Base-by-base conservation (phyloP, 345 rosid species). In the Carallia brachiata region DNA sequence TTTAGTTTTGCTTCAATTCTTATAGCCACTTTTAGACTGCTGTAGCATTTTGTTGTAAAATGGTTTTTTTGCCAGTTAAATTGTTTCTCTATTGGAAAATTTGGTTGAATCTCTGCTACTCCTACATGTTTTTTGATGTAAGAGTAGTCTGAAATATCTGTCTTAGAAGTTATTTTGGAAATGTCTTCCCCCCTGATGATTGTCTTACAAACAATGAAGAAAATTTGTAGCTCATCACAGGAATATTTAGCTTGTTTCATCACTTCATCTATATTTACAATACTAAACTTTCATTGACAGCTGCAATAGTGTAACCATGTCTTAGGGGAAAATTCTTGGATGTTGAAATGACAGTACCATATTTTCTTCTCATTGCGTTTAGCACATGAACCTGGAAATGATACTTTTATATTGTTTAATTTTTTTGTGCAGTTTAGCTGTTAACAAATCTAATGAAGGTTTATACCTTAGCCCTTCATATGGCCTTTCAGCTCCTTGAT, bases 1-100 rank as follows among this genome's bases (percentile, higher is more conserved):
- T 68, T 52, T 54, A 52, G n/a, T 30, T 67, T 69, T 50, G 40
- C 55, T 72, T 74, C 57, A 50, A 28, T 70, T 65, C 31, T 63
- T 62, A 39, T 17, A 58, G 67, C 15, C 48, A 54, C 30, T 47
- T 9, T 55, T 30, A 15, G 70, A 47, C 4, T 67, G 72, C 32
- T 69, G 40, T 54, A 63, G 28, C 69, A 23, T 17, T 52, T 34
- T 32, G 17, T 9, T 47, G 34, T 62, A 17, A 19, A 64, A 40
- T 19, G 6, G 53, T 39, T 27, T 50, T 15, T 66, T 61, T 30
- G 13, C 72, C 61, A 47, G 62, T 52, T 61, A 62, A 28, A 36
- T 5, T 4, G 36, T 63, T 5, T 17, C 61, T 30, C 1, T 0
- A 7, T 73, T 13, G 36, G 30, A 63, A 48, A 23, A 30, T 62